phyloP scores from a whole-genome alignment of 1,139 yeast genomes.

The Suhomyces atakaporum region DNA sequence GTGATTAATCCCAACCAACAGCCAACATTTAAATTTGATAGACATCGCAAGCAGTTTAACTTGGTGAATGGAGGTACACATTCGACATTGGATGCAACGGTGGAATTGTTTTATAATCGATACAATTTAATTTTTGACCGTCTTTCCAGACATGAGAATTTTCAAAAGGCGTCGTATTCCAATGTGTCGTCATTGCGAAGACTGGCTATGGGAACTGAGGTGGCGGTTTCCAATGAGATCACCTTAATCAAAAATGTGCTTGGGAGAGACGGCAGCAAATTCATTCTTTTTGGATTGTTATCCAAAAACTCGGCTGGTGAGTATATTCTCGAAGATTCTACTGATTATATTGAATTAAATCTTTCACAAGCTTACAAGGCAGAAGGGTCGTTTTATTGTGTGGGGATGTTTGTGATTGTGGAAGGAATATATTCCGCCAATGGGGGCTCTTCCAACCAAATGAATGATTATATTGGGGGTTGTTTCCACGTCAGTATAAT shows the following conservation, averaged over 20 bases:
- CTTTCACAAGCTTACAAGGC: slow-evolving; percentile 65
- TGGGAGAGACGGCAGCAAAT: slow-evolving; percentile 79
- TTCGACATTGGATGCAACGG: slow-evolving; percentile 22
- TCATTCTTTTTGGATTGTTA: slow-evolving; percentile 76
- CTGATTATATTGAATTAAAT: slow-evolving; percentile 75
- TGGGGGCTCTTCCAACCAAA: slow-evolving; percentile 41
- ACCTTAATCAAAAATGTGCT: slow-evolving; percentile 79
- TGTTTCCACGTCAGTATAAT: slow-evolving; percentile 73
- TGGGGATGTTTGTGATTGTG: slow-evolving; percentile 78
- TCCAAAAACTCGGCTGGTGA: slow-evolving; percentile 65
- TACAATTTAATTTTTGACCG: slow-evolving; percentile 68
- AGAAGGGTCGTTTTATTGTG: slow-evolving; percentile 67
- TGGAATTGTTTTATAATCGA: slow-evolving; percentile 42
- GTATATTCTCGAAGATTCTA: slow-evolving; percentile 77
- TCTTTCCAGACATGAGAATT: slow-evolving; percentile 71
- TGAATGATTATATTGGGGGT: slow-evolving; percentile 40
- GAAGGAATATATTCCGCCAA: slow-evolving; percentile 82
- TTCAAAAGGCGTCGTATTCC: slow-evolving; percentile 54
- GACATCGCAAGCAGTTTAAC: slow-evolving; percentile 64
- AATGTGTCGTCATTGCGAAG: slow-evolving; percentile 40
- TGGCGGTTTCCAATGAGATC: slow-evolving; percentile 48
- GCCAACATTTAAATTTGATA: slow-evolving; percentile 67
- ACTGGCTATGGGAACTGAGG: slow-evolving; percentile 17
- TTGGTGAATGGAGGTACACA: slow-evolving; percentile 23
- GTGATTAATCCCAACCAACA: slow-evolving; percentile 66